phyloP scores from a whole-genome alignment of 108 stramenopile species.

The Fistulifera pelliculosa region DNA sequence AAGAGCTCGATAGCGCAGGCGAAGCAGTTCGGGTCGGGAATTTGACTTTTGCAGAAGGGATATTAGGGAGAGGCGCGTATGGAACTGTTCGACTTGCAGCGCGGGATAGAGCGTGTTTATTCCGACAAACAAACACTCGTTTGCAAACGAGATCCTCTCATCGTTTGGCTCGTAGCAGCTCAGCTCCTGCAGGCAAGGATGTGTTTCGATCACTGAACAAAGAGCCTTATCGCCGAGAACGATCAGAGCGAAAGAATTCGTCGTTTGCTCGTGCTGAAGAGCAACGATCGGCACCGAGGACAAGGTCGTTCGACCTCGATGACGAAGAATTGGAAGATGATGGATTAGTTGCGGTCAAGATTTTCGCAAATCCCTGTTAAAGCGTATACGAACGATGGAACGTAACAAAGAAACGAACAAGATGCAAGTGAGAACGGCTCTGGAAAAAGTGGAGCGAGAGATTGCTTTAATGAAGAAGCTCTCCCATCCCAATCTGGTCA shows the following conservation, averaged over 20 bases:
- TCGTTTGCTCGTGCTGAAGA: too few species aligned
- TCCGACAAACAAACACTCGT: not conserved
- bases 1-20: conserved; percentile 42
- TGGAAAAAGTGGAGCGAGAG: conserved; percentile 77
- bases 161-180: too few species aligned
- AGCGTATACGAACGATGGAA: conserved; percentile 65
- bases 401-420: conserved; percentile 23
- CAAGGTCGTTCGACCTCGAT: too few species aligned
- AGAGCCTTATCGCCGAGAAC: too few species aligned
- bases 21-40: conserved; percentile 50
- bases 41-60: conserved; percentile 47
- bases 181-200: too few species aligned
- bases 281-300: too few species aligned
- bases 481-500: conserved; percentile 76
- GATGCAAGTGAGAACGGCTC: conserved; percentile 61
- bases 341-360: conserved; percentile 76
- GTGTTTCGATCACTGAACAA: too few species aligned
- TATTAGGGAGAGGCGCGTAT: conserved; percentile 61
- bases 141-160: too few species aligned
- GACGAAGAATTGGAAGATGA: conserved; percentile 16
- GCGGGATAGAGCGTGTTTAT: conserved; percentile 9
- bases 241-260: too few species aligned
- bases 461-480: conserved; percentile 86
- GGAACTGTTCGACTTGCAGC: conserved; percentile 65
- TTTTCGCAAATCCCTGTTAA: conserved; percentile 72